Evolutionary conservation across 2,329 filamentous ascomycete species (phyloP), one percentile per base, ranked within the genome.

Genomic region (Cercospora berteroae): DNA sequence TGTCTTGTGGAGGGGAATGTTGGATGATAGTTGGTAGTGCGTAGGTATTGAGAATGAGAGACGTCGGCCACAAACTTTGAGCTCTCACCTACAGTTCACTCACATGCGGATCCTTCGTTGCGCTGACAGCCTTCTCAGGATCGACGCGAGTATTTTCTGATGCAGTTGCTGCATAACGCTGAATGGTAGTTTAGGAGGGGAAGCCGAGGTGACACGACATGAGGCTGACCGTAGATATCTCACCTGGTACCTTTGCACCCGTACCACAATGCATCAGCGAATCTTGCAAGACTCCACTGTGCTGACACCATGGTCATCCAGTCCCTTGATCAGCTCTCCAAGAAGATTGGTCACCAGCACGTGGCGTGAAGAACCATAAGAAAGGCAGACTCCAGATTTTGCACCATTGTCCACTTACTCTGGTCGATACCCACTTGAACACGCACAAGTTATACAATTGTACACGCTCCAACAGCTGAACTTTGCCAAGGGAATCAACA

Each of bases 11-110:
- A 67, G 66, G 62, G 66, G 66, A 63, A 16, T 65, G 62, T 52
- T 60, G 60, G 62, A 67, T 65, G 66, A 57, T 64, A 31, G 9
- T 67, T 48, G 42, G 42, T 67, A 67, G 66, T 62, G 66, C 60
- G 66, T 64, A 64, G 66, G 62, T 64, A 67, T 7, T 50, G 31
- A 61, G 48, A 52, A 59, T 20, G 29, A 55, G 62, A 67, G 62
- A 67, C 62, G 66, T 67, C 66, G 58, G 66, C 62, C 62, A 60
- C 66, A 48, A 64, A 44, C 25, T 13, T 55, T n/a, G 1, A 12
- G 4, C 18, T 31, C 36, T 29, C 52, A 31, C 48, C 23, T 36
- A 33, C 44, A 42, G 5, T 52, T 42, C 1, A 31, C 18, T 58
- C 10, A 9, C 52, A 57, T 57, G 1, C 16, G 27, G 3, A 29